Base-by-base conservation (phyloP, 2,329 filamentous ascomycete genomes). In the Ilyonectria mors-panacis region DNA sequence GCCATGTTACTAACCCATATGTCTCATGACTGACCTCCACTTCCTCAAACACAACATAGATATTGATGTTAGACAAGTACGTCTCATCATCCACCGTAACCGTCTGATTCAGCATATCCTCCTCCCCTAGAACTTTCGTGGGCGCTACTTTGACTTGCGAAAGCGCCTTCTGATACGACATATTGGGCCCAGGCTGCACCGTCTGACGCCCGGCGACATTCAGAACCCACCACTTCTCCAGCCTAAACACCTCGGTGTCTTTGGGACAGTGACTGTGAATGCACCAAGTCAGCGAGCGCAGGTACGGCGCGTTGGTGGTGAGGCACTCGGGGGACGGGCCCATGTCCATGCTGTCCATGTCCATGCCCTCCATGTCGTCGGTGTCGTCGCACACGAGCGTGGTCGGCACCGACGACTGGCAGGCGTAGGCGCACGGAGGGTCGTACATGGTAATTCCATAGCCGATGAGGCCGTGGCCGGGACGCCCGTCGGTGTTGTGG, bases 381-480 rank as follows among this genome's bases (percentile, higher is more conserved):
- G 6, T 33, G 17, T 45, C 35, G 6, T 37, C 23, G 60, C 60
- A 57, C 63, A 68, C 37, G 59, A 60, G 56, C n/a, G 58, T 47
- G 28, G 47, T 39, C 35, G 66, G 28, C 2, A 70, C 39, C 7
- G 62, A 62, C 76, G 84, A 79, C 69, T 91, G 89, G 0, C 83
- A 85, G 1, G 90, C 90, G 69, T 91, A 91, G 1, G 85, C 83
- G 47, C 86, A 89, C n/a, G 92, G 88, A 1, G 87, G 83, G 78
- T 92, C 92, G 84, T 91, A 92, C n/a, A 93, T 85, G 72, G 57
- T 65, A 59, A 77, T 75, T n/a, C 73, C 70, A 50, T 73, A 74
- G 30, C 73, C 73, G 50, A 75, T 72, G 62, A 76, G 64, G 39
- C 73, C 75, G 23, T 72, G 61, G 26, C 66, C 68, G 15, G 63